These are phyloP conservation scores for Saccharomycopsis guyanensis DNA, from an alignment of 805 yeast species.

Conservation along the genomic window DNA sequence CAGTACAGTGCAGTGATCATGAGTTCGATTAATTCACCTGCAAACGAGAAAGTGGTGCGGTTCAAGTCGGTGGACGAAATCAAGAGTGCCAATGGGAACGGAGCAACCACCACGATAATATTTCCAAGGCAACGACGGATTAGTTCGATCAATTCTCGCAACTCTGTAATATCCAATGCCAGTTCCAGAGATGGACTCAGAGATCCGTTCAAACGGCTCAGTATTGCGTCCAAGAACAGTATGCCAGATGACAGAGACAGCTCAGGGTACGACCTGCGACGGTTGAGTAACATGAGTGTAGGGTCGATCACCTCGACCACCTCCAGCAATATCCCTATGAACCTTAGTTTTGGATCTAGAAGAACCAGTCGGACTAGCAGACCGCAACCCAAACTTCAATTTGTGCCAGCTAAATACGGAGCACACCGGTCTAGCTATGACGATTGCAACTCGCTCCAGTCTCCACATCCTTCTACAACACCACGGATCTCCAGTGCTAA, in stretches of 20 bases:
- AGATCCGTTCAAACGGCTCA: neutral
- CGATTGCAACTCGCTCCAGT: neutral
- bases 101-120: neutral
- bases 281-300: neutral
- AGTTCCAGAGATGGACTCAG: neutral
- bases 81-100: neutral
- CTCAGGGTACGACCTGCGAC: neutral
- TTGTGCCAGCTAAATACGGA: neutral
- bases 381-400: neutral
- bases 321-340: neutral
- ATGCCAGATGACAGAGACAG: neutral
- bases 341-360: neutral
- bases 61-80: constrained; percentile 19
- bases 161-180: neutral
- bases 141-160: neutral
- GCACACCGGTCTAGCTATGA: neutral
- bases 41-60: constrained; percentile 10
- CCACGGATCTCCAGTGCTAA: neutral
- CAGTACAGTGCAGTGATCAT: neutral
- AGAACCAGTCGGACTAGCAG: neutral
- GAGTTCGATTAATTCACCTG: too few species aligned
- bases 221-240: neutral
- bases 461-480: too few species aligned
- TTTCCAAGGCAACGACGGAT: constrained; percentile 11
- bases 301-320: neutral